Conservation (phyloP, 345 rosid genomes). For the Acer campestre region DNA sequence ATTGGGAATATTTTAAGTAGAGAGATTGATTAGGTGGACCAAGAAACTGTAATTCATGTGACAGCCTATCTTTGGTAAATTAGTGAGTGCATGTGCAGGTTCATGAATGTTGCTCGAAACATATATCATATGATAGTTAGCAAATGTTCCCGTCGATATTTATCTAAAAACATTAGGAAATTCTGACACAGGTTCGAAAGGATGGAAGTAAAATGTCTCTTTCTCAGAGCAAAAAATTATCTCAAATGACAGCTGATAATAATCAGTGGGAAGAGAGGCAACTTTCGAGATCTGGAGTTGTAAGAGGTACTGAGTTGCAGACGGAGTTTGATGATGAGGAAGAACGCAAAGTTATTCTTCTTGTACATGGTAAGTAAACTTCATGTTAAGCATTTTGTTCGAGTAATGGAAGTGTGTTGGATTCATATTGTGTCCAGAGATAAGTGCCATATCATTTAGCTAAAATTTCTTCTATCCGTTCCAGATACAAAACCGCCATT, state of each 20-base stretch:
- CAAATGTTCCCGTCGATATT: background rate
- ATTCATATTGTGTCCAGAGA: background rate
- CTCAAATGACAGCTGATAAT: slow-evolving; percentile 92
- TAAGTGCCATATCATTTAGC: slow-evolving; percentile 10
- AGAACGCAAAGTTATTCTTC: slow-evolving; percentile 85
- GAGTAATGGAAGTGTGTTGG: background rate
- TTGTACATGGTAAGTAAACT: slow-evolving; percentile 81
- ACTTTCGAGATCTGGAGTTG: slow-evolving; percentile 97
- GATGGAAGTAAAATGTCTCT: slow-evolving; percentile 94
- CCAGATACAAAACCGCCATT: slow-evolving; percentile 98
- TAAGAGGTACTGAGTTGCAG: slow-evolving; percentile 94
- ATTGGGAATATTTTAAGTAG: background rate
- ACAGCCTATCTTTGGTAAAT: background rate
- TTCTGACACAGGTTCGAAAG: slow-evolving; percentile 58
- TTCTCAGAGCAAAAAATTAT: slow-evolving; percentile 89
- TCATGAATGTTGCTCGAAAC: background rate
- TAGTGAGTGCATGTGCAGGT: background rate
- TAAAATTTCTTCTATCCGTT: slow-evolving; percentile 21
- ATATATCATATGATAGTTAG: background rate
- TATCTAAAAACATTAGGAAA: background rate
- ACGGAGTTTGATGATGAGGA: slow-evolving; percentile 96
- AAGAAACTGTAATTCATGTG: background rate
- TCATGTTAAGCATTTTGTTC: slow-evolving; percentile 17
- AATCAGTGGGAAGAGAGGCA: slow-evolving; percentile 99
- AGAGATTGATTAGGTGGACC: slow-evolving; percentile 4